These are phyloP conservation scores for Boletellus deceptivus DNA, from an alignment of 1,284 basidiomycete genomes.

Conservation along the genomic window DNA sequence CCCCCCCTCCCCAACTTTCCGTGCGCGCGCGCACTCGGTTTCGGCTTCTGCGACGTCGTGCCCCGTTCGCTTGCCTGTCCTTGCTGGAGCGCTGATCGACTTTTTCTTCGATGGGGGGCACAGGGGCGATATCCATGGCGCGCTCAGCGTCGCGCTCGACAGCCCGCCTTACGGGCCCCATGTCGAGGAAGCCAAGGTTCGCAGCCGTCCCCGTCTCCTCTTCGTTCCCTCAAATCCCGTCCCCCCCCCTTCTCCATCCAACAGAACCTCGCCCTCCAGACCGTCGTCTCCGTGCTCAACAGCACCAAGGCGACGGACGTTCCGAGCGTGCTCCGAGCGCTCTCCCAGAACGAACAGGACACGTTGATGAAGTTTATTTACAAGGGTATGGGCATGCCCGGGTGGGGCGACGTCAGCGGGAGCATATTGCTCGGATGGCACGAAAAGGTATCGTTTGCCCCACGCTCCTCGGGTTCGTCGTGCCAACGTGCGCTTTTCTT, in stretches of 20 bases:
- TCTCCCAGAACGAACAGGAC: constrained; percentile 83
- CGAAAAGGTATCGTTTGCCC: constrained; percentile 30
- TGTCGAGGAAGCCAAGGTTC: constrained; percentile 82
- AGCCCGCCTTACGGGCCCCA: constrained; percentile 76
- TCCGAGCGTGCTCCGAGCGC: constrained; percentile 66
- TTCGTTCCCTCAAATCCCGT: not conserved
- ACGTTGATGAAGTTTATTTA: constrained; percentile 98
- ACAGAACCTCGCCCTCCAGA: constrained; percentile 76
- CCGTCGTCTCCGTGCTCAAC: constrained; percentile 91
- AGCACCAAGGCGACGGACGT: constrained; percentile 94
- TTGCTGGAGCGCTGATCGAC: no score
- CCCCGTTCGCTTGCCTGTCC: no score
- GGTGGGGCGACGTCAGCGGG: constrained; percentile 81
- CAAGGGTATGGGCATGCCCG: constrained; percentile 89
- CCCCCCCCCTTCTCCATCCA: not conserved
- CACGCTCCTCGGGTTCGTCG: not conserved
- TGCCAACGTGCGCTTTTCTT: no score
- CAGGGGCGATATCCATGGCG: constrained; percentile 74
- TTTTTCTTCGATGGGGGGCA: no score
- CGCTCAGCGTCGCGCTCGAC: constrained; percentile 68
- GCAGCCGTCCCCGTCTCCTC: constrained; percentile 10
- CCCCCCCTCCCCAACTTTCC: no score
- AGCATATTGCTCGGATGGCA: constrained; percentile 71
- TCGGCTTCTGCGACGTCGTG: no score
- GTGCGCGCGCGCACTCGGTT: not conserved